A percentile compares a stretch with the other conserved stretches of the same genome.
These are phyloP conservation scores for Saccharomycopsis sp. DNA, from an alignment of 805 yeast genomes.

Conservation along the genomic window DNA sequence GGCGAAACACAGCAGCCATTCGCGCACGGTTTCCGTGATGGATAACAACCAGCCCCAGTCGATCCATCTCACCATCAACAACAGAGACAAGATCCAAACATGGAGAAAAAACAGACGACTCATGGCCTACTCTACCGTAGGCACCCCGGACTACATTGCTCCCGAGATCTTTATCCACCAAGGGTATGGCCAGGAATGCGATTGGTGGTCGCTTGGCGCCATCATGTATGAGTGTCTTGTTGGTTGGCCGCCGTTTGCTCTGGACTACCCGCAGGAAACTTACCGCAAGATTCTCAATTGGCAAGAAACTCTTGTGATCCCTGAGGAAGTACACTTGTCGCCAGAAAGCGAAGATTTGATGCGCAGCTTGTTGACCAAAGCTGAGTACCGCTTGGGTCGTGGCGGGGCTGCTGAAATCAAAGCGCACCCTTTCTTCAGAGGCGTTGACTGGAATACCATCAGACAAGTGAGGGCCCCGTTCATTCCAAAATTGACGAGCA, in stretches of 20 bases:
- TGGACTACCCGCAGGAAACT: conserved; percentile 42
- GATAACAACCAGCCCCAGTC: conserved; percentile 33
- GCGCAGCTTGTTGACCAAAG: conserved; percentile 33
- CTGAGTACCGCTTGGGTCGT: conserved; percentile 37
- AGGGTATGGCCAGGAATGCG: conserved; percentile 45
- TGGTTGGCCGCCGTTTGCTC: conserved; percentile 45
- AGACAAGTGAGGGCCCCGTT: conserved; percentile 41
- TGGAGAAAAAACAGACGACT: conserved; percentile 40
- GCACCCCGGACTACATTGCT: conserved; percentile 24
- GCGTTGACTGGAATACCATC: conserved; percentile 43
- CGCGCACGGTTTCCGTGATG: conserved; percentile 38
- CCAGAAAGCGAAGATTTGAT: conserved; percentile 35
- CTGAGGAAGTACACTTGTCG: conserved; percentile 38
- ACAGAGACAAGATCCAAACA: conserved; percentile 42
- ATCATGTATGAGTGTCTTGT: conserved; percentile 44
- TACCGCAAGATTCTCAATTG: conserved; percentile 40
- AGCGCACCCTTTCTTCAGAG: conserved; percentile 41
- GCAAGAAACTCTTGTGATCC: conserved; percentile 39
- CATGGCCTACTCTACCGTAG: conserved; percentile 44
- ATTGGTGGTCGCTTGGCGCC: conserved; percentile 46
- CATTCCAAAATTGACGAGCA: conserved; percentile 38
- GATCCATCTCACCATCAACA: conserved; percentile 35
- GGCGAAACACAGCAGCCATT: conserved; percentile 20
- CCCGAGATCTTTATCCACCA: conserved; percentile 28
- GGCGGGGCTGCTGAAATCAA: conserved; percentile 43